phyloP scores from a whole-genome alignment of 2,329 filamentous ascomycete species.

The Xylariaceae sp. region DNA sequence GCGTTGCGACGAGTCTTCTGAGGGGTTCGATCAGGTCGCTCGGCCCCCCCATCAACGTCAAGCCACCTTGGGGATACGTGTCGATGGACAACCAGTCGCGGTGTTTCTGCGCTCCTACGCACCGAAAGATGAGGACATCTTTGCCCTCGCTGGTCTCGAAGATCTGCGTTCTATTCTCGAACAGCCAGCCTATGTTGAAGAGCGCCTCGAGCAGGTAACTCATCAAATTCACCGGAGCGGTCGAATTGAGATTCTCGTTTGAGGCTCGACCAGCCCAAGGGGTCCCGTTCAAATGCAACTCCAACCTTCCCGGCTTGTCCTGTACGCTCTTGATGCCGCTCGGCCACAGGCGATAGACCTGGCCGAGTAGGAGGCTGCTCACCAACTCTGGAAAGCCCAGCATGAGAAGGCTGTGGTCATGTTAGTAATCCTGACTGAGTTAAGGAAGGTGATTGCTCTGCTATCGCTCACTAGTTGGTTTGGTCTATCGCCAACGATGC shows the following conservation, averaged over 20 bases:
- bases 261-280: too few relatives aligned
- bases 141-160: not conserved
- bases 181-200: not conserved
- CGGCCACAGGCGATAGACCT: not conserved
- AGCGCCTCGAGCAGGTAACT: not conserved
- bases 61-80: conserved; percentile 1
- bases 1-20: too few relatives aligned
- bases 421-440: too few relatives aligned
- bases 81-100: conserved; percentile 3
- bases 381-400: not conserved
- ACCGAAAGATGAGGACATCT: not conserved
- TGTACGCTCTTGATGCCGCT: not conserved
- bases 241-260: too few relatives aligned
- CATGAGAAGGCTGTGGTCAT: not conserved
- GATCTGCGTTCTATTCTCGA: not conserved
- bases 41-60: not conserved
- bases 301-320: not conserved
- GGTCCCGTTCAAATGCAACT: too few relatives aligned
- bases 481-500: too few relatives aligned
- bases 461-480: too few relatives aligned
- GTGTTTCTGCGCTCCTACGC: not conserved
- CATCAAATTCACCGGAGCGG: conserved; percentile 1
- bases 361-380: not conserved
- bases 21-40: too few relatives aligned
- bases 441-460: too few relatives aligned